Percentiles rank a stretch among this genome's conserved stretches.
Evolutionary conservation across 129 eudicot species (phyloP).

Genomic region (Solidago caesia): DNA sequence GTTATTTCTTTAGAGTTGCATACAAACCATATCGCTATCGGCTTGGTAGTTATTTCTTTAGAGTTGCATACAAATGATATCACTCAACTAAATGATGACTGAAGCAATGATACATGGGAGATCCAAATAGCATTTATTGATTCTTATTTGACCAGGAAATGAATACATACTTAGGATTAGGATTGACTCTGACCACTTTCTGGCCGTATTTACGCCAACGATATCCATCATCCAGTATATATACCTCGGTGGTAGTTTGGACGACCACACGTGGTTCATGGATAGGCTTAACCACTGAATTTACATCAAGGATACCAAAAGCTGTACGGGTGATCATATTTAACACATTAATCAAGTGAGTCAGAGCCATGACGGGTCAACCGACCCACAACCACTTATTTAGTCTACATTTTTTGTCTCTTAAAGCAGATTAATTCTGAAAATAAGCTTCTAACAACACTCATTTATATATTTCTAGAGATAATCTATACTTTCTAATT

Average conservation of each 20-base stretch:
- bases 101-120: neutral
- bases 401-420: too few relatives aligned
- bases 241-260: slow-evolving; percentile 95
- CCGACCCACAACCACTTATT: too few relatives aligned
- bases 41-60: neutral
- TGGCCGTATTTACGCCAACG: slow-evolving; percentile 98
- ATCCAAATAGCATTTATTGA: neutral
- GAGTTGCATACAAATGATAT: neutral
- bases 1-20: too few relatives aligned
- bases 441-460: too few relatives aligned
- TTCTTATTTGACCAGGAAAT: neutral
- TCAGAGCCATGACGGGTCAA: too few relatives aligned
- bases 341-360: too few relatives aligned
- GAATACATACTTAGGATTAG: slow-evolving; percentile 84
- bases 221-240: slow-evolving; percentile 95
- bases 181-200: slow-evolving; percentile 96
- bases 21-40: too few relatives aligned
- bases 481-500: too few relatives aligned
- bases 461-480: too few relatives aligned
- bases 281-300: slow-evolving; percentile 86
- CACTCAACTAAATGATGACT: neutral
- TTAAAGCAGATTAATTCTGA: too few relatives aligned
- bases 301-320: slow-evolving; percentile 58
- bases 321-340: slow-evolving; percentile 59
- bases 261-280: slow-evolving; percentile 98